Evolutionary conservation across 2,329 filamentous ascomycete species (phyloP).

Genomic region (Nakataea oryzae): DNA sequence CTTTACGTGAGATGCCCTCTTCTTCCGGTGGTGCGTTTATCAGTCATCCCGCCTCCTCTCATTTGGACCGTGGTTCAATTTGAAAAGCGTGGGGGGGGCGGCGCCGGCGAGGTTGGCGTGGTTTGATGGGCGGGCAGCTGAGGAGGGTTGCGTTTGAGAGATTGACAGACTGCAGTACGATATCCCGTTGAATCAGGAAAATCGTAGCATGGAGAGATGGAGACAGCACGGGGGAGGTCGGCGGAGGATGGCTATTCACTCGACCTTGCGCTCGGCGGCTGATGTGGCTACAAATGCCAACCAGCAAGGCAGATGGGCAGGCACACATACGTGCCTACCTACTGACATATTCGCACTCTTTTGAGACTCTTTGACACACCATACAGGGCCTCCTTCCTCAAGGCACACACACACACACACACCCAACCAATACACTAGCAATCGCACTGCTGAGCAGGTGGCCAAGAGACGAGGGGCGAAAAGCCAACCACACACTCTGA

Average conservation of each 20-base stretch:
- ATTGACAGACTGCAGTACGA: constrained; percentile 1
- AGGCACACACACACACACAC: neutral
- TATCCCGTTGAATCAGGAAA: neutral
- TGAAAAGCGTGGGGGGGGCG: no score
- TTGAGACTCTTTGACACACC: no score
- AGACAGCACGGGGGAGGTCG: neutral
- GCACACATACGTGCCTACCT: no score
- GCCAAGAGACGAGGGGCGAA: neutral
- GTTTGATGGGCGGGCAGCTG: neutral
- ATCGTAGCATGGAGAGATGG: neutral
- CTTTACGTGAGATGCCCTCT: neutral
- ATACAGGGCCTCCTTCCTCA: no score
- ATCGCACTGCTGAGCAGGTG: neutral
- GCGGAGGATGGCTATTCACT: neutral
- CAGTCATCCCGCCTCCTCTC: no score
- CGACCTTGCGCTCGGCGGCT: neutral
- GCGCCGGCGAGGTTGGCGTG: neutral
- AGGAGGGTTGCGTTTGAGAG: neutral
- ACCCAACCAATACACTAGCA: no score
- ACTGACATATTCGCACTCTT: no score
- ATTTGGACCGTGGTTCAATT: neutral
- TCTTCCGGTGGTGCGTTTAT: neutral
- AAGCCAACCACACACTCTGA: neutral
- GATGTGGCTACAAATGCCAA: neutral
- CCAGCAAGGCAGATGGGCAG: neutral